Evolutionary conservation across 2,329 filamentous ascomycete species (phyloP), one percentile per base, ranked within the genome.

Genomic region (Phialemonium atrogriseum): DNA sequence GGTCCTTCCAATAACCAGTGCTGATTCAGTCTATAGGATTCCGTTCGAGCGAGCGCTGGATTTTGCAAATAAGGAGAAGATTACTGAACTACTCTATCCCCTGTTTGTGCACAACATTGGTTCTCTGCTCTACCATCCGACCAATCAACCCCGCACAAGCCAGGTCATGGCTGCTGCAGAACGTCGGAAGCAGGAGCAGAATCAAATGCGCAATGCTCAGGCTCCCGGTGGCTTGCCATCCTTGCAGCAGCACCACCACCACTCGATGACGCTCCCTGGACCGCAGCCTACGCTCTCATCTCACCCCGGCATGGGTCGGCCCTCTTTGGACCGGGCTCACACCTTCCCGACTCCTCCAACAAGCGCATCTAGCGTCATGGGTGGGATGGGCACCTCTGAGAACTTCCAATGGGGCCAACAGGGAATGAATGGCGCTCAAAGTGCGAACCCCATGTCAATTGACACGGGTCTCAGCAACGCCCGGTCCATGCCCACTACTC

Each of bases 11-110:
- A n/a, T n/a, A n/a, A n/a, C n/a, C 24, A 22, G 22, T 28, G 30
- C 42, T 42, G 37, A 45, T 24, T 11, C 10, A 10, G 25, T 21
- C 12, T 29, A 12, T 46, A 95, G 88, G 88, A 98, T 98, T 50
- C 91, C 91, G 2, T 96, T 94, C 49, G 91, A 96, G 47, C 81
- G 91, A 44, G 91, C 91, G n/a, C 66, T 98, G 33, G 91, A 96
- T 49, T 96, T 98, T 55, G 91, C 91, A 43, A 98, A 98, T 66
- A 96, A 95, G 70, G 91, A 98, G 60, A 96, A 96, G 64, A 98
- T 96, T 42, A 96, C 91, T 0, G 89, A 96, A 60, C 66, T 88
- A 28, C 65, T 96, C 33, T 98, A 96, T 57, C 91, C 91, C 32
- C 68, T 98, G 29, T 98, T 98, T 55, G 91, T 96, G 23, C 88